These are phyloP conservation scores for Xylaria sp. DNA, from an alignment of 2,329 filamentous ascomycete species.

Conservation along the genomic window DNA sequence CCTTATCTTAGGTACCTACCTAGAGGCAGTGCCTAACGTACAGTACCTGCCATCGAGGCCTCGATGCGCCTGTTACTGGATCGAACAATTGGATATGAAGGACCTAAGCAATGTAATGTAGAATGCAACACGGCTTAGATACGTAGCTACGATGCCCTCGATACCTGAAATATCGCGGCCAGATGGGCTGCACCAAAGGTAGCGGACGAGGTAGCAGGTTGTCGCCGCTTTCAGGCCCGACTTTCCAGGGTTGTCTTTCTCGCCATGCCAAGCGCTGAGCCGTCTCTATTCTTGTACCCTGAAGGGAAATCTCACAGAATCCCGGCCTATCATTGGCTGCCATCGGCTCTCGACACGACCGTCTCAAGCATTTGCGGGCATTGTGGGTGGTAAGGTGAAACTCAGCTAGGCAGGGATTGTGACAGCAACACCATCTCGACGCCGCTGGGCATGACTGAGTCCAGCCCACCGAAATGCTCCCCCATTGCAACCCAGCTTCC, in stretches of 20 bases:
- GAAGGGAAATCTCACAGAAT: slow-evolving; percentile 14
- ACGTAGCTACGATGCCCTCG: neutral
- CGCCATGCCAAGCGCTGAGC: slow-evolving; percentile 18
- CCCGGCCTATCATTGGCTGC: slow-evolving; percentile 16
- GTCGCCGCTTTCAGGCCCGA: slow-evolving; percentile 19
- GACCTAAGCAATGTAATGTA: neutral
- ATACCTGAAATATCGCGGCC: neutral
- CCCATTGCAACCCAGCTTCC: neutral
- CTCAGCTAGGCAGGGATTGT: slow-evolving; percentile 19
- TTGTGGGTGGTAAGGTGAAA: slow-evolving; percentile 30
- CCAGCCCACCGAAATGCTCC: neutral
- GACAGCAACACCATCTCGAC: slow-evolving; percentile 2
- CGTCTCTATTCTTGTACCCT: slow-evolving; percentile 27
- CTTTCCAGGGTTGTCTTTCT: slow-evolving; percentile 22
- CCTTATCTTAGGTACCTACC: too few species aligned
- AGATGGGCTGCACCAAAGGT: neutral
- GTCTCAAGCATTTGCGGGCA: slow-evolving; percentile 27
- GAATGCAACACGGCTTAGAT: neutral
- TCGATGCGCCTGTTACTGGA: neutral
- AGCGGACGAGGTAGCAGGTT: neutral
- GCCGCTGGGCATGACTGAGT: neutral
- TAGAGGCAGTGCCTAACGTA: too few species aligned
- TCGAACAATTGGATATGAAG: neutral
- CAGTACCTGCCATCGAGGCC: neutral
- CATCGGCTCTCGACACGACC: slow-evolving; percentile 25